A percentile compares a stretch with the other conserved stretches of the same genome.
phyloP scores from a whole-genome alignment of 2,329 filamentous ascomycete genomes.

The Geoglossum cookeanum region DNA sequence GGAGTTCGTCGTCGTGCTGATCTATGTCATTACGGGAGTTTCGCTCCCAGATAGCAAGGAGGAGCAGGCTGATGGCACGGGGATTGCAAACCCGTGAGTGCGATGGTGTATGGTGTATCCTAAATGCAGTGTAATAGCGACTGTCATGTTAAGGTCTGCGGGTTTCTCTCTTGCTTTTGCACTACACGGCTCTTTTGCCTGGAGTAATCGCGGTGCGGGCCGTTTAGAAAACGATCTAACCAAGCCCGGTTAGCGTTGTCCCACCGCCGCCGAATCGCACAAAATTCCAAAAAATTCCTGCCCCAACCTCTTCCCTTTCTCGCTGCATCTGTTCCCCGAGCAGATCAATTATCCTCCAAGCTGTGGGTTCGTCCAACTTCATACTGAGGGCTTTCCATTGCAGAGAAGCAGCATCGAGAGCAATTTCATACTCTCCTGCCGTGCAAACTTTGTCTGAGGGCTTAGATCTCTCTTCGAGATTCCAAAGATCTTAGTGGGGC shows the following conservation, averaged over 20 bases:
- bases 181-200: too few species aligned
- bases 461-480: neutral
- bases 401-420: neutral
- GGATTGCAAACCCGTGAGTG: too few species aligned
- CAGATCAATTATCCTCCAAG: neutral
- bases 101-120: too few species aligned
- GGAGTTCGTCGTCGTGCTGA: neutral
- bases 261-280: neutral
- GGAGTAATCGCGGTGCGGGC: too few species aligned
- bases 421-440: neutral
- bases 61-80: neutral
- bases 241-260: neutral
- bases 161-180: too few species aligned
- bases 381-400: conserved; percentile 1
- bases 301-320: neutral
- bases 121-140: too few species aligned
- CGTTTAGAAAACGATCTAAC: neutral
- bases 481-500: neutral
- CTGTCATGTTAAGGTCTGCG: too few species aligned
- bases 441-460: neutral
- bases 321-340: neutral
- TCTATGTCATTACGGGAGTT: neutral
- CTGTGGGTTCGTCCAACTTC: neutral
- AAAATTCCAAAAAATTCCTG: neutral
- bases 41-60: neutral